Base-by-base conservation (phyloP, 441 rosid genomes). In the Viola pubescens region DNA sequence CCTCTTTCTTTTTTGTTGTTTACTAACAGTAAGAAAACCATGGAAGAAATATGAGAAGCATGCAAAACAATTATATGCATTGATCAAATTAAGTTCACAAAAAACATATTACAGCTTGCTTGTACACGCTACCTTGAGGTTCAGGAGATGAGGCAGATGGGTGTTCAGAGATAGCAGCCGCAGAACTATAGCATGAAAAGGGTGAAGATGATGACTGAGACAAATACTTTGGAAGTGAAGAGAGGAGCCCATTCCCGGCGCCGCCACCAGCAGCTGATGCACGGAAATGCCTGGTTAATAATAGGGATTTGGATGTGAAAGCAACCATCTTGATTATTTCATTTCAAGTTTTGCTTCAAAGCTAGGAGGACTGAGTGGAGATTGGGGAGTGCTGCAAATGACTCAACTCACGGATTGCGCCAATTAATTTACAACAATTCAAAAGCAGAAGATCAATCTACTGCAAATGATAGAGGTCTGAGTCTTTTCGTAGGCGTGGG, bases 241-340 rank as follows among this genome's bases (percentile, higher is more conserved):
- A 43, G 58, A 40, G 34, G 4, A 51, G 3, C 40, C 64, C 72
- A 26, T 26, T 26, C 34, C 34, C 34, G 37, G 56, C 70, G 51
- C 66, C 8, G 38, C 55, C 37, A 60, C 65, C 5, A 7, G 70
- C 72, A 52, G 64, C 63, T 11, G 34, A 2, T 26, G 13, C 38
- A 46, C 39, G 37, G 8, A 19, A 19, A 43, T 16, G 48, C 72
- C 74, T 72, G 6, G 74, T 65, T 60, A 82, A 73, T 61, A 77
- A 9, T 78, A 66, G 81, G 64, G 79, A 74, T 7, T 84, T 54
- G 60, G 77, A 74, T 55, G 73, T 42, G 26, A 59, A 2, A 9
- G 72, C 59, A 19, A 77, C 66, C 83, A 66, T 75, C 59, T 55
- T 39, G 46, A 4, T 4, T 41, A 19, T 40, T 6, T 5, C 52